Evolutionary conservation across 208 protist genomes (phyloP).

Genomic region (Balamuthia mandrillaris): DNA sequence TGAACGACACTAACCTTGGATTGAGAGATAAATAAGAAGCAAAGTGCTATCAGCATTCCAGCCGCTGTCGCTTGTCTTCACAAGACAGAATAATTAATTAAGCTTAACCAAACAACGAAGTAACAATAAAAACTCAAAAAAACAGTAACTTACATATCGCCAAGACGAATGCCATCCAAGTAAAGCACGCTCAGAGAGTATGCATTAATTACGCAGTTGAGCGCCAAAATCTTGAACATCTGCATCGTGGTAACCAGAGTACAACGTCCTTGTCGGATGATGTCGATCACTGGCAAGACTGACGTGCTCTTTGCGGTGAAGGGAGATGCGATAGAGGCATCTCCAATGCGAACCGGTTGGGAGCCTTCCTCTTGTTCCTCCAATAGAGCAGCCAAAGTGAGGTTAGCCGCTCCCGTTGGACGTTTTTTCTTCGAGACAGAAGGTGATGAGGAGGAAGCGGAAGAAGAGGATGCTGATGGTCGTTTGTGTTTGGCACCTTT

Average conservation of each 20-base stretch:
- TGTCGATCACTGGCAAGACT: conserved; percentile 74
- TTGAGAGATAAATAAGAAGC: conserved; percentile 96
- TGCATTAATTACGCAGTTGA: conserved; percentile 94
- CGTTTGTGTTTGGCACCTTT: no score
- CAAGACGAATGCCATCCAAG: conserved; percentile 92
- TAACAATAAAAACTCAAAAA: not conserved
- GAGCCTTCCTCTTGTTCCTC: conserved; percentile 43
- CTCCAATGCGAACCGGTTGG: conserved; percentile 69
- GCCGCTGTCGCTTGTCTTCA: conserved; percentile 87
- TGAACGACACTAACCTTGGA: conserved; percentile 66
- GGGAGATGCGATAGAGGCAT: conserved; percentile 84
- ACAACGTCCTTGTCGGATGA: conserved; percentile 93
- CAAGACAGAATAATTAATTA: not conserved
- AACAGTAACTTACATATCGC: conserved; percentile 78
- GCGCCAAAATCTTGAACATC: conserved; percentile 98
- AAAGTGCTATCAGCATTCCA: conserved; percentile 89
- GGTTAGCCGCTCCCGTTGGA: no score
- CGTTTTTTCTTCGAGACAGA: no score
- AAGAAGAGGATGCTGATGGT: no score
- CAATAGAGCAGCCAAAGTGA: not conserved
- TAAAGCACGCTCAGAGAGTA: conserved; percentile 95
- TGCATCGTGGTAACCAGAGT: conserved; percentile 96
- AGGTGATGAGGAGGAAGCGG: no score
- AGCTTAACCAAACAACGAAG: not conserved
- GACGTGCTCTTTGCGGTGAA: conserved; percentile 74